Conservation (phyloP, 257 asterid species). For the Plantago ovata region DNA sequence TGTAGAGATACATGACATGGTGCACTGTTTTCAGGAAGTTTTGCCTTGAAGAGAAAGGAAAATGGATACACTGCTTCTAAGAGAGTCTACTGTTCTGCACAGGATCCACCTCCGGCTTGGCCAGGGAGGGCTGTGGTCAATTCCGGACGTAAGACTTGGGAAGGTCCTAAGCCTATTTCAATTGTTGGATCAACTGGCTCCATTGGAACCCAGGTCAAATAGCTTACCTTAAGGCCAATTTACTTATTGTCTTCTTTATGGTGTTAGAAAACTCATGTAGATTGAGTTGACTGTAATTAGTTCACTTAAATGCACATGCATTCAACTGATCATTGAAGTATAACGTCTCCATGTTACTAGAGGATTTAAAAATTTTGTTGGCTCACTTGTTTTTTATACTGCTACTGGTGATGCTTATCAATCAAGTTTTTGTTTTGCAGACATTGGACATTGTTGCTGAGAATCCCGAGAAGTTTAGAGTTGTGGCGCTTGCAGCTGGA, state of each 20-base stretch:
- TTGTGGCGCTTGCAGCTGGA: slow-evolving; percentile 99
- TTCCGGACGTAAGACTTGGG: slow-evolving; percentile 67
- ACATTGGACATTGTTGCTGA: slow-evolving; percentile 94
- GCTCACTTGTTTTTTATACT: not conserved
- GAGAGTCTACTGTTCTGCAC: slow-evolving; percentile 66
- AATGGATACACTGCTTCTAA: slow-evolving; percentile 37
- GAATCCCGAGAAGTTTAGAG: slow-evolving; percentile 82
- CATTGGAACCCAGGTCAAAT: slow-evolving; percentile 89
- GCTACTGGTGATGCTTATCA: slow-evolving; percentile 13
- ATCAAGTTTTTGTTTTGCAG: slow-evolving; percentile 40
- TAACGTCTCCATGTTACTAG: not conserved
- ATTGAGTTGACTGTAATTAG: not conserved
- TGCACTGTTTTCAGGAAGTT: slow-evolving; percentile 46
- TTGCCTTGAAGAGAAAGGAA: slow-evolving; percentile 59
- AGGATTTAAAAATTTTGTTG: not conserved
- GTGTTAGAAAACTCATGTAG: slow-evolving; percentile 2
- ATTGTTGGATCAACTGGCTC: slow-evolving; percentile 98
- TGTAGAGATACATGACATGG: slow-evolving; percentile 3
- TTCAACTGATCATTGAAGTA: slow-evolving; percentile 3
- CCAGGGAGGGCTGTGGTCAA: slow-evolving; percentile 82
- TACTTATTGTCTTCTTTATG: not conserved
- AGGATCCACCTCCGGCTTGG: slow-evolving; percentile 91
- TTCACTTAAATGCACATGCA: slow-evolving; percentile 6
- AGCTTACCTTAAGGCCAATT: not conserved
- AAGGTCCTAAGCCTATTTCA: slow-evolving; percentile 94